Conservation (phyloP, 306 rosid species). For the Prunus mongolica region DNA sequence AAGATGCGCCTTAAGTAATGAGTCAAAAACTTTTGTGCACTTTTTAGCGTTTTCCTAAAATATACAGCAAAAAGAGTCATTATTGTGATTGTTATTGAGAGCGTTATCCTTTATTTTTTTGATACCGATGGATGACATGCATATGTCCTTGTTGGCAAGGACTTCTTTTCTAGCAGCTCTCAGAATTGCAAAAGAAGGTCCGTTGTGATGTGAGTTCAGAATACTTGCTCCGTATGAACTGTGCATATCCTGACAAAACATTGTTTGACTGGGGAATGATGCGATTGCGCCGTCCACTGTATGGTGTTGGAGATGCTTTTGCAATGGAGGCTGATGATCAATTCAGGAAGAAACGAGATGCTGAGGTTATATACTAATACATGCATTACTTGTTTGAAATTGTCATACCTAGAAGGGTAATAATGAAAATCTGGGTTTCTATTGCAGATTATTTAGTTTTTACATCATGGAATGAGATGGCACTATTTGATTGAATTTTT, state of each 20-base stretch:
- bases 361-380: slow-evolving; percentile 56
- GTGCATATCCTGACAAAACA: slow-evolving; percentile 81
- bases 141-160: slow-evolving; percentile 62
- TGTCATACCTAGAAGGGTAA: background rate
- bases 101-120: slow-evolving; percentile 20
- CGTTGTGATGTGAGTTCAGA: slow-evolving; percentile 86
- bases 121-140: slow-evolving; percentile 50
- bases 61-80: slow-evolving; percentile 18
- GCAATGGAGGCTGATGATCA: slow-evolving; percentile 90
- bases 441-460: background rate
- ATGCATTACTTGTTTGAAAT: slow-evolving; percentile 6
- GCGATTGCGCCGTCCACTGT: slow-evolving; percentile 77
- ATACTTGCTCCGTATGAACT: slow-evolving; percentile 69
- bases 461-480: background rate
- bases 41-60: slow-evolving; percentile 10
- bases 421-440: background rate
- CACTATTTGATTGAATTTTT: background rate
- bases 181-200: slow-evolving; percentile 81
- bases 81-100: slow-evolving; percentile 18
- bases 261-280: slow-evolving; percentile 97
- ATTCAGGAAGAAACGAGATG: slow-evolving; percentile 79
- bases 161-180: slow-evolving; percentile 70
- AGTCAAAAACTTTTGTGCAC: slow-evolving; percentile 4
- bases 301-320: slow-evolving; percentile 99
- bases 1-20: background rate